A percentile compares a stretch with the other conserved stretches of the same genome.
Conservation (phyloP, 768 basidiomycete genomes). For the Gloeopeniophorella convolvens region DNA sequence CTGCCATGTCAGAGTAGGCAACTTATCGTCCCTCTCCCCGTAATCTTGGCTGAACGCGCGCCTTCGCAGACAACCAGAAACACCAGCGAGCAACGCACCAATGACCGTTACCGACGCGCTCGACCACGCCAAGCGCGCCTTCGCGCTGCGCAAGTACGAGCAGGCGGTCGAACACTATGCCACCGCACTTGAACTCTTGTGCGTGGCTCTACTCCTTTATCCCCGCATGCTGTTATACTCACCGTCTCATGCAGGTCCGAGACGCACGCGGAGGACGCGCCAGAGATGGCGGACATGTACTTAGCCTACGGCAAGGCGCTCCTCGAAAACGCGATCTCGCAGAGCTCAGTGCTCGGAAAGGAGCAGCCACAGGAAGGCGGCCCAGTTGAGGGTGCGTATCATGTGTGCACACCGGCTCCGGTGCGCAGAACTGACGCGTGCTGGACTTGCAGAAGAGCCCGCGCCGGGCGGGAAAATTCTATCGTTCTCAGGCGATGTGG, state of each 20-base stretch:
- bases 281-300: slow-evolving; percentile 82
- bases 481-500: slow-evolving; percentile 77
- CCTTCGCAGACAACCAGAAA: background rate
- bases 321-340: slow-evolving; percentile 84
- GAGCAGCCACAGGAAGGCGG: slow-evolving; percentile 59
- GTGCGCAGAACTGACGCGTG: background rate
- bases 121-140: slow-evolving; percentile 82
- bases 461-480: slow-evolving; percentile 52
- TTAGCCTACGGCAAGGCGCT: slow-evolving; percentile 90
- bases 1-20: slow-evolving; percentile 11
- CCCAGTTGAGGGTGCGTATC: slow-evolving; percentile 37
- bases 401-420: slow-evolving; percentile 21
- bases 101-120: slow-evolving; percentile 49
- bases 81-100: background rate
- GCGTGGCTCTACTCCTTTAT: slow-evolving; percentile 30
- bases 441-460: slow-evolving; percentile 28
- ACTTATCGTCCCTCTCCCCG: background rate
- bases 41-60: background rate
- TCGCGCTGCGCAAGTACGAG: slow-evolving; percentile 81
- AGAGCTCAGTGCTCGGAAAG: slow-evolving; percentile 84
- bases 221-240: slow-evolving; percentile 1
- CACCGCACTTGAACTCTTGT: slow-evolving; percentile 78
- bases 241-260: slow-evolving; percentile 45
- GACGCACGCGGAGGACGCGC: slow-evolving; percentile 71
- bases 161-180: slow-evolving; percentile 82